Percentiles rank a stretch among this genome's conserved stretches.
These are phyloP conservation scores for Bipolaris bicolor DNA, from an alignment of 2,329 filamentous ascomycete species.

Conservation along the genomic window DNA sequence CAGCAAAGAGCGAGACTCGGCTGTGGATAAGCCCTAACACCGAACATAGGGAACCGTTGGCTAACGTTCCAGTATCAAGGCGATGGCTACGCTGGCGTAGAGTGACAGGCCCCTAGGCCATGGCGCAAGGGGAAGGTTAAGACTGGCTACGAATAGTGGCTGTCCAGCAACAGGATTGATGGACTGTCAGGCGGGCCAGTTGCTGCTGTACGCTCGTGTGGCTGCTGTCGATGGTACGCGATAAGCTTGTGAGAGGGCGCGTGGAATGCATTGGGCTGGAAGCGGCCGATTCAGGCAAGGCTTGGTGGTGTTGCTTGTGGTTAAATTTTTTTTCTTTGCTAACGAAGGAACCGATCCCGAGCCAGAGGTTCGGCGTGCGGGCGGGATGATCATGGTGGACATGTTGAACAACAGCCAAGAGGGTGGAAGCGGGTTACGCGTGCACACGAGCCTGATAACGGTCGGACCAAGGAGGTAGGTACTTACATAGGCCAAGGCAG, in stretches of 20 bases:
- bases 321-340: slow-evolving; percentile 3
- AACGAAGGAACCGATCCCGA: slow-evolving; percentile 27
- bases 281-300: slow-evolving; percentile 19
- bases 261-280: slow-evolving; percentile 15
- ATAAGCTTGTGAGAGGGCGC: slow-evolving; percentile 30
- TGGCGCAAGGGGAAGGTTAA: slow-evolving; percentile 29
- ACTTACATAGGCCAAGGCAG: slow-evolving; percentile 4
- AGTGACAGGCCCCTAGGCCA: slow-evolving; percentile 40
- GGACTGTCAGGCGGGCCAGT: slow-evolving; percentile 42
- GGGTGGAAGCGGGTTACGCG: slow-evolving; percentile 15
- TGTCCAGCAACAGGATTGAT: slow-evolving; percentile 27
- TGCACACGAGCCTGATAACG: slow-evolving; percentile 25
- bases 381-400: slow-evolving; percentile 18
- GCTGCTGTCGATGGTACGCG: slow-evolving; percentile 23
- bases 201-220: slow-evolving; percentile 36
- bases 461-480: slow-evolving; percentile 16
- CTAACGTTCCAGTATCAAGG: slow-evolving; percentile 8
- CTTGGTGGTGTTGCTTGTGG: not conserved
- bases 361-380: slow-evolving; percentile 31
- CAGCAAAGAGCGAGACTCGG: slow-evolving; percentile 16
- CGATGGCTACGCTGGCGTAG: slow-evolving; percentile 37
- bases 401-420: slow-evolving; percentile 27
- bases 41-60: not conserved
- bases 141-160: slow-evolving; percentile 26
- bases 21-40: slow-evolving; percentile 19